Conservation (phyloP, 179 eudicot genomes). For the Pouteria campechiana region DNA sequence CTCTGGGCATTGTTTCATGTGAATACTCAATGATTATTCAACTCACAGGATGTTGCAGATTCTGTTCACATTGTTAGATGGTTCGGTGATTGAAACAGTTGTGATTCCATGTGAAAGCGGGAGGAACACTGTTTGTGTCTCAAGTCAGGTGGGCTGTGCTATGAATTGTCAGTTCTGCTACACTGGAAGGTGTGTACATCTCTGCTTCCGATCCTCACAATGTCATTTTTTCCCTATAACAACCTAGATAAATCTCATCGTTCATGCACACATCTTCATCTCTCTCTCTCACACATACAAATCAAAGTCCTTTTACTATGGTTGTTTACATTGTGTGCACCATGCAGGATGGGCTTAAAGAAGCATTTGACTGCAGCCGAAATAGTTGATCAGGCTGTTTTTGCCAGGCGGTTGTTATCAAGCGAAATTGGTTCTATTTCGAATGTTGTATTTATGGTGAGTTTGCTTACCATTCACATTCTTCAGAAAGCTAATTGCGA, state of each 20-base stretch:
- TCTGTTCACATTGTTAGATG: slow-evolving; percentile 79
- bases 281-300: no score
- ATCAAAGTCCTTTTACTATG: no score
- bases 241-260: no score
- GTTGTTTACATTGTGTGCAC: no score
- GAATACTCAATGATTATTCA: no score
- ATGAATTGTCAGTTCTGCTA: slow-evolving; percentile 99
- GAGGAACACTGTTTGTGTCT: slow-evolving; percentile 85
- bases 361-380: slow-evolving; percentile 80
- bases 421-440: slow-evolving; percentile 68
- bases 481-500: no score
- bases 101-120: slow-evolving; percentile 75
- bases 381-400: slow-evolving; percentile 83
- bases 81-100: slow-evolving; percentile 85
- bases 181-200: slow-evolving; percentile 73
- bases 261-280: no score
- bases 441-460: slow-evolving; percentile 91
- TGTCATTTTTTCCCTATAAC: no score
- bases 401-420: slow-evolving; percentile 71
- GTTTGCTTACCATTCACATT: no score
- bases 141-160: slow-evolving; percentile 98
- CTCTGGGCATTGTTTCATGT: slow-evolving; percentile 49
- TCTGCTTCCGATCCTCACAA: background rate
- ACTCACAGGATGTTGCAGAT: slow-evolving; percentile 93
- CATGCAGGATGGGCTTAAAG: slow-evolving; percentile 77